Evolutionary conservation across 2,329 filamentous ascomycete genomes (phyloP), one percentile per base, ranked within the genome.

Genomic region (Hymenoscyphus fraxineus): DNA sequence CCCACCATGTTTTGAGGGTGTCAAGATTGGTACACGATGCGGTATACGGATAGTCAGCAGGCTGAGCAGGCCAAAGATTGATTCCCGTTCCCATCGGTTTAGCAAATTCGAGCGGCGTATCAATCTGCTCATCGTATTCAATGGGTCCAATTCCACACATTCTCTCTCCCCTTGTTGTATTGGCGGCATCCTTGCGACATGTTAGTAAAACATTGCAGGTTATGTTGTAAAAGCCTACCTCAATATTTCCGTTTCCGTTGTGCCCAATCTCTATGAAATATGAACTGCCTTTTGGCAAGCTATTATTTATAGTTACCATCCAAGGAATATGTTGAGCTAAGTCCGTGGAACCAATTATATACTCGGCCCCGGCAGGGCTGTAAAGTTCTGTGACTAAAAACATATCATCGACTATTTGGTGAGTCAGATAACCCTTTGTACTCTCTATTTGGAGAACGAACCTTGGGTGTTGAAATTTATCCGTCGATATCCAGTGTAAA

Each of bases 161-260:
- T 58, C 47, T 67, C 40, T 63, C 55, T 31, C 66, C 67, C 40
- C 22, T 63, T 16, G n/a, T 44, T 13, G 57, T 47, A 39, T 72
- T 67, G 6, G 72, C 70, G 27, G 76, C 68, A 27, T 73, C 69
- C 57, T 65, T 44, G 27, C 1, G 19, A 56, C 27, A 39, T 41
- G 35, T 56, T 32, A 58, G 55, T 9, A 12, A 32, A 3, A 9
- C 10, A 7, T 40, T 41, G 6, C 2, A 5, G 55, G 6, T 22
- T 57, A 22, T 19, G 13, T 9, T 54, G 3, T 39, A 19, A 3
- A 31, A 31, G 31, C 57, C 9, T 65, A 67, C 65, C 63, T 81
- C 78, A 60, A 83, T 80, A 67, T 82, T 81, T 22, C 81, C 81
- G 62, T 83, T 83, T n/a, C 81, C 81, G 64, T 86, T 86, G 75